Conservation (phyloP, 257 asterid genomes). For the Nicotiana obtusifolia region DNA sequence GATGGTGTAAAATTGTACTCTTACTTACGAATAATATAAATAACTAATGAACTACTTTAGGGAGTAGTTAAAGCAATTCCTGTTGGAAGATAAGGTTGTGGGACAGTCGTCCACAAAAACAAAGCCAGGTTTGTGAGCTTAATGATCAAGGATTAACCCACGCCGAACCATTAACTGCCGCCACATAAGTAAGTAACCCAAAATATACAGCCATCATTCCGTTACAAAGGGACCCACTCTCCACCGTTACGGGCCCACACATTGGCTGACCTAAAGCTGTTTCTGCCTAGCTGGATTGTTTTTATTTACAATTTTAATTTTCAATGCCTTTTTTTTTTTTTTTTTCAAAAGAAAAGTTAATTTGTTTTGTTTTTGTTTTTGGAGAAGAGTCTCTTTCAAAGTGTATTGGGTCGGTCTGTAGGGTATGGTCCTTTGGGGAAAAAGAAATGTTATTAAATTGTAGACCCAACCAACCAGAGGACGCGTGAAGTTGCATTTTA, state of each 20-base stretch:
- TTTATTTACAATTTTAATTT: neutral
- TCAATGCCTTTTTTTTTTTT: neutral
- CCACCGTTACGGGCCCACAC: slow-evolving; percentile 16
- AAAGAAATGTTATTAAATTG: slow-evolving; percentile 12
- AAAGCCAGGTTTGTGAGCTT: slow-evolving; percentile 18
- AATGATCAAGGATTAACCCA: slow-evolving; percentile 33
- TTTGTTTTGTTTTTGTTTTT: neutral
- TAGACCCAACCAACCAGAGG: slow-evolving; percentile 30
- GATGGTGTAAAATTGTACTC: neutral
- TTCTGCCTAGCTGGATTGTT: slow-evolving; percentile 8
- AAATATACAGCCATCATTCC: slow-evolving; percentile 22
- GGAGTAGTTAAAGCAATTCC: neutral
- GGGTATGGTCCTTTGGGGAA: slow-evolving; percentile 10
- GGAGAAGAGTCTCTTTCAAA: slow-evolving; percentile 35
- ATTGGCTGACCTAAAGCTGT: slow-evolving; percentile 5
- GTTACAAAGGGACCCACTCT: slow-evolving; percentile 26
- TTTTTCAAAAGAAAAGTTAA: neutral
- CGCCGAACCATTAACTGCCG: slow-evolving; percentile 32
- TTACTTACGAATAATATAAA: too few relatives aligned
- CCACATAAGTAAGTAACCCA: slow-evolving; percentile 23
- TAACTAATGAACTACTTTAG: neutral
- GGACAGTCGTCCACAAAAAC: slow-evolving; percentile 5
- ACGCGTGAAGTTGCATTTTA: slow-evolving; percentile 11
- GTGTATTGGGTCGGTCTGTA: slow-evolving; percentile 36
- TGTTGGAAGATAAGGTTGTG: neutral